A percentile compares a stretch with the other conserved stretches of the same genome.
These are phyloP conservation scores for Pichia ethanolica DNA, from an alignment of 805 yeast species.

Conservation along the genomic window DNA sequence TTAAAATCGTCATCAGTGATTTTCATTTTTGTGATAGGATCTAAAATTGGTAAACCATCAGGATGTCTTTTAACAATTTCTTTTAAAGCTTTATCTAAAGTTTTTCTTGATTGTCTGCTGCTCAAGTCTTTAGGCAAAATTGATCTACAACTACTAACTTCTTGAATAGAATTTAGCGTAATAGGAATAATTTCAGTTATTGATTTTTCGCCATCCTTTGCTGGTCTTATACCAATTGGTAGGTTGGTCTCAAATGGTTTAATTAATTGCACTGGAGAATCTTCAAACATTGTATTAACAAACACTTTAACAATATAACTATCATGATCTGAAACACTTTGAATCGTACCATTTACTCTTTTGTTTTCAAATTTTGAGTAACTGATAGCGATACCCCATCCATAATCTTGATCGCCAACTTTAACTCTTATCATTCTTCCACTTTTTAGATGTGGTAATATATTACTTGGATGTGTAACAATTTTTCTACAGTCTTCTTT, in stretches of 20 bases:
- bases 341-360: slow-evolving; percentile 47
- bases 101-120: slow-evolving; percentile 50
- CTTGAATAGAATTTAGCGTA: slow-evolving; percentile 66
- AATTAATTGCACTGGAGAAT: slow-evolving; percentile 76
- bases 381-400: slow-evolving; percentile 91
- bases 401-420: slow-evolving; percentile 62
- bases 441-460: slow-evolving; percentile 74
- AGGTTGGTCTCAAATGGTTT: slow-evolving; percentile 72
- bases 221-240: slow-evolving; percentile 86
- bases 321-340: slow-evolving; percentile 73
- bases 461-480: slow-evolving; percentile 85
- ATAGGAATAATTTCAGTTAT: slow-evolving; percentile 78
- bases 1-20: slow-evolving; percentile 66
- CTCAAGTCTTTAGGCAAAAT: slow-evolving; percentile 70
- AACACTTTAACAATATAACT: slow-evolving; percentile 83
- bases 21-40: slow-evolving; percentile 89
- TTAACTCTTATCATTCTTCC: slow-evolving; percentile 77
- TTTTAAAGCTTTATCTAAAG: slow-evolving; percentile 58
- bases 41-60: slow-evolving; percentile 85
- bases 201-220: slow-evolving; percentile 61
- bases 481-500: slow-evolving; percentile 72
- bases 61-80: slow-evolving; percentile 82
- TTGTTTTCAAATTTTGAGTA: slow-evolving; percentile 43
- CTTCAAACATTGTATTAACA: slow-evolving; percentile 67
- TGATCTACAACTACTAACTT: slow-evolving; percentile 74